phyloP scores from a whole-genome alignment of 371 early-diverging fungal genomes.

The Mortierella sp. region DNA sequence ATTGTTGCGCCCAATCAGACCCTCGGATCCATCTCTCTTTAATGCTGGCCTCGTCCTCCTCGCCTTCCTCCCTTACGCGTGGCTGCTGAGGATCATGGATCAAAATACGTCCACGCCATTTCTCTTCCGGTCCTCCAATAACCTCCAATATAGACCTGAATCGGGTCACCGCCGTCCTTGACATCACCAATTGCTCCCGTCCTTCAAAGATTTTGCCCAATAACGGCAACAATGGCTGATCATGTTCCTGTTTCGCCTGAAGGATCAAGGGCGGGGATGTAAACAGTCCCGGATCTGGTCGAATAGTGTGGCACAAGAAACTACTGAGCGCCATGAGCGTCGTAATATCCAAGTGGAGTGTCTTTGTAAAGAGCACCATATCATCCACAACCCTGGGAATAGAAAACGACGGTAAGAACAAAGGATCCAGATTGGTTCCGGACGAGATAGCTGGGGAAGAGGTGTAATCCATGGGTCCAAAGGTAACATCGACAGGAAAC shows the following conservation, averaged over 20 bases:
- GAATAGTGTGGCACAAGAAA: conserved; percentile 35
- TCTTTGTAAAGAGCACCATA: conserved; percentile 41
- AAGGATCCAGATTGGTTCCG: conserved; percentile 13
- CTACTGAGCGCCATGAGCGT: conserved; percentile 50
- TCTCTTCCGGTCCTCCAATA: conserved; percentile 48
- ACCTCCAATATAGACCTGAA: conserved; percentile 31
- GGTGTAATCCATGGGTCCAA: conserved; percentile 11
- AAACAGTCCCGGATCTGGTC: conserved; percentile 28
- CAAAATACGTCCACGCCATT: conserved; percentile 44
- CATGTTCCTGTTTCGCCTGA: conserved; percentile 45
- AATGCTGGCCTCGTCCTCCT: conserved; percentile 19
- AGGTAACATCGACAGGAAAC: conserved; percentile 21
- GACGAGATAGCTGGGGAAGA: conserved; percentile 1
- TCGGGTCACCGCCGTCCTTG: conserved; percentile 28
- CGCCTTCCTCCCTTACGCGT: background rate
- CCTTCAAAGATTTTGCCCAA: conserved; percentile 43
- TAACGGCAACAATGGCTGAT: conserved; percentile 36
- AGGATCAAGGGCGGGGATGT: conserved; percentile 43
- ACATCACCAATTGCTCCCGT: conserved; percentile 35
- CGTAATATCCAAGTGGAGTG: conserved; percentile 47
- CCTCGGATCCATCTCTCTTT: conserved; percentile 36
- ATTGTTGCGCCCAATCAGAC: conserved; percentile 43
- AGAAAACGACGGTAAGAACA: conserved; percentile 16
- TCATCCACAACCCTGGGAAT: conserved; percentile 41
- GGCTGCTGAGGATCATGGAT: conserved; percentile 31